Evolutionary conservation across 352 stramenopile genomes (phyloP).

Genomic region (Pythium utonaiense): DNA sequence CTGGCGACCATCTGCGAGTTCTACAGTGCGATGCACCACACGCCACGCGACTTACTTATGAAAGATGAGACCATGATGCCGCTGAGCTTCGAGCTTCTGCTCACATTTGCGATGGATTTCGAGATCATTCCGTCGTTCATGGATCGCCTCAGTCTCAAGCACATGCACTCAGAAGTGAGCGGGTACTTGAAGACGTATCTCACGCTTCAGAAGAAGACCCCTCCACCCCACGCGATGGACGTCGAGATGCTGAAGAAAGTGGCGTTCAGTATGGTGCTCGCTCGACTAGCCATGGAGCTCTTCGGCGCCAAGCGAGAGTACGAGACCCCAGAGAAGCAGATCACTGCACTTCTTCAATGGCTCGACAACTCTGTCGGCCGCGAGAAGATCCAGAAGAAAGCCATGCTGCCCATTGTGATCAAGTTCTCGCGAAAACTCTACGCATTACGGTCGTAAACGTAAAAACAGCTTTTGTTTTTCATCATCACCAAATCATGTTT

Average conservation of each 20-base stretch:
- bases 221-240: conserved; percentile 37
- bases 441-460: conserved; percentile 4
- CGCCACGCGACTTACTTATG: conserved; percentile 16
- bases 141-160: conserved; percentile 71
- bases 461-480: not conserved
- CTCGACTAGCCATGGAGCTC: conserved; percentile 62
- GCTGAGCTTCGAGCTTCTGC: conserved; percentile 57
- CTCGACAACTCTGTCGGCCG: conserved; percentile 67
- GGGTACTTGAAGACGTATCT: conserved; percentile 64
- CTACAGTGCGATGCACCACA: conserved; percentile 55
- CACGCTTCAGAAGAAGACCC: conserved; percentile 48
- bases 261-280: conserved; percentile 60
- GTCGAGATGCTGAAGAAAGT: conserved; percentile 70
- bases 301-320: conserved; percentile 60
- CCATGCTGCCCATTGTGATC: conserved; percentile 62
- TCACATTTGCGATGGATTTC: conserved; percentile 78
- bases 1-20: conserved; percentile 70
- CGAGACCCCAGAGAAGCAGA: conserved; percentile 67
- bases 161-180: conserved; percentile 57
- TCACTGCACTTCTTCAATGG: conserved; percentile 73
- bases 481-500: not conserved
- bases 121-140: conserved; percentile 80
- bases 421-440: conserved; percentile 76
- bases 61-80: conserved; percentile 49
- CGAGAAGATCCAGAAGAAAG: conserved; percentile 67